These are phyloP conservation scores for Colletotrichum nymphaeae DNA, from an alignment of 2,329 filamentous ascomycete species.

Conservation along the genomic window DNA sequence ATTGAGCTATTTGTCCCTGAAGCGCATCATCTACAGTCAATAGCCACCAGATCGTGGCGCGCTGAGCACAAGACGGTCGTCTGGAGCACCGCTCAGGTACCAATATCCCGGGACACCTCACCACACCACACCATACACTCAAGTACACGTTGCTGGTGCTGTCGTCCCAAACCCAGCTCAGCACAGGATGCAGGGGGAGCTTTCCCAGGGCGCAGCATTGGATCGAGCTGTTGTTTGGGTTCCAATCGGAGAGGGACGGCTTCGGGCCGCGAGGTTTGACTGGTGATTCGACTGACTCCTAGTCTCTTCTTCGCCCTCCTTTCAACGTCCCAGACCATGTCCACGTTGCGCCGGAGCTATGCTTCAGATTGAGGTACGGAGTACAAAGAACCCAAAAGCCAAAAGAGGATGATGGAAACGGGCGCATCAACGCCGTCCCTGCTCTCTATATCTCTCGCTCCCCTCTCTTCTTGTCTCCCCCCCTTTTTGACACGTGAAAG, in stretches of 20 bases:
- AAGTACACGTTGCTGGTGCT: slow-evolving; percentile 18
- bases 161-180: slow-evolving; percentile 20
- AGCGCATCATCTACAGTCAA: too few relatives aligned
- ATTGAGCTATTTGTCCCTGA: too few relatives aligned
- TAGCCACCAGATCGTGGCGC: too few relatives aligned
- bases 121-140: slow-evolving; percentile 9
- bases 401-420: not conserved
- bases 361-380: slow-evolving; percentile 26
- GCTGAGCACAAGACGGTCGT: not conserved
- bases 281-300: slow-evolving; percentile 29
- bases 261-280: slow-evolving; percentile 35
- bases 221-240: slow-evolving; percentile 33
- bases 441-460: not conserved
- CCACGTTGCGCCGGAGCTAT: slow-evolving; percentile 10
- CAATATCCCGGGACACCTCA: not conserved
- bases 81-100: not conserved
- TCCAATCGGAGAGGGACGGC: slow-evolving; percentile 32
- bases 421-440: not conserved
- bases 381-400: slow-evolving; percentile 14
- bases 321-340: slow-evolving; percentile 13
- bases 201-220: slow-evolving; percentile 5
- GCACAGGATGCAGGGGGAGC: slow-evolving; percentile 17
- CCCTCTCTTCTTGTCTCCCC: not conserved
- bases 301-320: slow-evolving; percentile 5
- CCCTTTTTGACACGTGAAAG: slow-evolving; percentile 29